A percentile compares a stretch with the other conserved stretches of the same genome.
These are phyloP conservation scores for Rheum nobile DNA, from an alignment of 148 eudicot species.

Conservation along the genomic window DNA sequence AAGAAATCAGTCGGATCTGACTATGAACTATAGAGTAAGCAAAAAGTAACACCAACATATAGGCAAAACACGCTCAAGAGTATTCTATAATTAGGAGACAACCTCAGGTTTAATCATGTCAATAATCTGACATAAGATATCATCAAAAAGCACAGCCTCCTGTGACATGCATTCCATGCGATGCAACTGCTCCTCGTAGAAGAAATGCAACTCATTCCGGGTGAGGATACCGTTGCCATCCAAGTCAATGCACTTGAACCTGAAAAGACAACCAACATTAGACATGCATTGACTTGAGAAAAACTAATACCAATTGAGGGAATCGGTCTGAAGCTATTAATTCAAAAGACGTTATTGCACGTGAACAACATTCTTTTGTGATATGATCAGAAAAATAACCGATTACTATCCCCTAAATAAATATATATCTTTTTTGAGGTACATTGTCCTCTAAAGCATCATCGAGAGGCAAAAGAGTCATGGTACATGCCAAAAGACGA, in stretches of 20 bases:
- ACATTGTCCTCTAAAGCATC: background rate
- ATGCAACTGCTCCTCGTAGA: conserved; percentile 98
- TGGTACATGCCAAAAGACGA: background rate
- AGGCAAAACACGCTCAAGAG: background rate
- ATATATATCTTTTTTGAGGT: background rate
- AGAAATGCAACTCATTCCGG: conserved; percentile 91
- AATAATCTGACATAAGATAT: conserved; percentile 90
- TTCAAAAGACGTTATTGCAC: background rate
- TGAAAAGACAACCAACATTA: conserved; percentile 13
- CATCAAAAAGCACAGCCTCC: conserved; percentile 95
- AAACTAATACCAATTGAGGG: background rate
- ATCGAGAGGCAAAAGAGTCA: background rate
- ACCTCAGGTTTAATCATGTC: conserved; percentile 98
- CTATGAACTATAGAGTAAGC: background rate
- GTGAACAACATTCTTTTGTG: background rate
- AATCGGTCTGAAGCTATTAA: background rate
- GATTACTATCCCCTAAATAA: background rate
- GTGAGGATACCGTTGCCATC: conserved; percentile 85
- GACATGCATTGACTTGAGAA: background rate
- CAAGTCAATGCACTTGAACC: conserved; percentile 98
- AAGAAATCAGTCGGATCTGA: background rate
- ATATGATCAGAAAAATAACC: background rate
- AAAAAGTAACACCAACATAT: background rate
- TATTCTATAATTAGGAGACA: background rate
- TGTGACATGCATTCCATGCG: conserved; percentile 99